phyloP scores from a whole-genome alignment of 495 filamentous ascomycete species.

The Penicillium malachiteum region DNA sequence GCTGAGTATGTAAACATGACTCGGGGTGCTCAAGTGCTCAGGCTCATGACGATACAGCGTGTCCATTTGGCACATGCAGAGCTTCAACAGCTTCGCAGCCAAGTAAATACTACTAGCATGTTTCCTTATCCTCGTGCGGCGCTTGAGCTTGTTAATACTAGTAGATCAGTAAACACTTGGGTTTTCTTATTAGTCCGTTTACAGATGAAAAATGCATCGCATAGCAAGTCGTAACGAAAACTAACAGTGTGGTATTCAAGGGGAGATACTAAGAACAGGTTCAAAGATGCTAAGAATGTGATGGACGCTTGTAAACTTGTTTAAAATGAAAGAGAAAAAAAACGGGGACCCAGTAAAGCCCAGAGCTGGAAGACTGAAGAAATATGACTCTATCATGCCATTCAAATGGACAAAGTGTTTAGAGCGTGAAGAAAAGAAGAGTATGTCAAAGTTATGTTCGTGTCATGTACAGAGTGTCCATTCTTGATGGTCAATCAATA shows the following conservation, averaged over 20 bases:
- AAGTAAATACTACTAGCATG: too few relatives aligned
- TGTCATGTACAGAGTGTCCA: constrained; percentile 12
- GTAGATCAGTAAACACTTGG: too few relatives aligned
- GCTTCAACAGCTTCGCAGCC: too few relatives aligned
- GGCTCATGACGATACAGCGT: too few relatives aligned
- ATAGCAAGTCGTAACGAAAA: background rate
- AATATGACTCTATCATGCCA: background rate
- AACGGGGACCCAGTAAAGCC: background rate
- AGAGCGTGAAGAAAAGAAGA: background rate
- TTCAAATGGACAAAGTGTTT: background rate
- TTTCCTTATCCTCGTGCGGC: too few relatives aligned
- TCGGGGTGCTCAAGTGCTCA: too few relatives aligned
- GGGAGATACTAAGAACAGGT: background rate
- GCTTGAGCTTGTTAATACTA: too few relatives aligned
- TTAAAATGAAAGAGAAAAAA: background rate
- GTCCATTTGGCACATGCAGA: too few relatives aligned
- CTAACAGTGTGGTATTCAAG: background rate
- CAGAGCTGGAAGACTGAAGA: background rate
- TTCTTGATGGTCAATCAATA: background rate
- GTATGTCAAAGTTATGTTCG: background rate
- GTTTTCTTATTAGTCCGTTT: background rate
- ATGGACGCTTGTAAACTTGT: background rate
- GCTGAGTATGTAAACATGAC: too few relatives aligned
- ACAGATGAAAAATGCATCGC: too few relatives aligned
- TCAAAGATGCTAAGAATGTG: background rate